Evolutionary conservation across 164 flowering plant species (phyloP), one percentile per base, ranked within the genome.

Genomic region (Echeveria elegans): DNA sequence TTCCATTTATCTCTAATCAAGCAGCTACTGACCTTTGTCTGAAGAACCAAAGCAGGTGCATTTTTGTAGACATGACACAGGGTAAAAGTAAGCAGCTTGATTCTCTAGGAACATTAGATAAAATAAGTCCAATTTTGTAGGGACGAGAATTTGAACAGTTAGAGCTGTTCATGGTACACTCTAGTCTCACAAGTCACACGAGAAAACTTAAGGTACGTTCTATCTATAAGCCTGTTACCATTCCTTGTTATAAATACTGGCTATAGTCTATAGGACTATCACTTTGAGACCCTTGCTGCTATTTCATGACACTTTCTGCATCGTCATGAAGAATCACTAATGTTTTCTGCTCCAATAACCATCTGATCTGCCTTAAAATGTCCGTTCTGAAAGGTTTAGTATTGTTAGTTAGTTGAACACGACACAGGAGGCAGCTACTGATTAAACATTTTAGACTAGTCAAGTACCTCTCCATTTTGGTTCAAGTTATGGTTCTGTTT

Each of bases 391-490:
- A 56, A 26, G 64, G 34, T 45, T 9, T 26, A 34, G 64, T 38
- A 15, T 26, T 23, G 21, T 26, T 28, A 19, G 32, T 59, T 15
- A 62, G 53, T 12, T 26, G 18, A 66, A 37, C 30, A 9, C 29
- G 43, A 18, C n/a, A 45, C 16, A 5, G 16, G 58, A 47, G 45
- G 23, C 31, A 47, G 38, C 15, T 8, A 45, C 53, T 66, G 26
- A 31, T 24, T 36, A 36, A 36, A 36, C 38, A 36, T 5, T 10
- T 47, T 30, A 21, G 19, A 23, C 41, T 8, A 34, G 6, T 32
- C 21, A 26, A 11, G n/a, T 67, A 74, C 80, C 79, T 72, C 78
- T 38, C 67, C 80, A 67, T 38, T 75, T 63, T 70, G 71, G 60
- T 48, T 76, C 26, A 72, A 43, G 34, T 72, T 65, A 59, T 75